These are phyloP conservation scores for Sungouiella thailandica DNA, from an alignment of 805 yeast genomes.

Conservation along the genomic window DNA sequence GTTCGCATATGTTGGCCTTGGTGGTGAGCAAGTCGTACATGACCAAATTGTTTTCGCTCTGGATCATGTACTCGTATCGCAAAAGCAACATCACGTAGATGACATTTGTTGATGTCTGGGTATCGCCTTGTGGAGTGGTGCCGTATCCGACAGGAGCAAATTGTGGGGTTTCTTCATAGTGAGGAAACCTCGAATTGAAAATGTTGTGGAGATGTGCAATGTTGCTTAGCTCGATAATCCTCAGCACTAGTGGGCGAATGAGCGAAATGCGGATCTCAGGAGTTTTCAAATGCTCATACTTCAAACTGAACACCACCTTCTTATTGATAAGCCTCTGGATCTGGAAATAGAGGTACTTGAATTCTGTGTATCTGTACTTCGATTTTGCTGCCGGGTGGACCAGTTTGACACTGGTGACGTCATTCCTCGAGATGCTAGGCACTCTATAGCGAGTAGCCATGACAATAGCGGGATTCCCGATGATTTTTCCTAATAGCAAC, in stretches of 20 bases:
- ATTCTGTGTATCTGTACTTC: slow-evolving; percentile 26
- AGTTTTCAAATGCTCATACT: slow-evolving; percentile 46
- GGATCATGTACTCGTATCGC: slow-evolving; percentile 35
- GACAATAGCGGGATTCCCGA: not conserved
- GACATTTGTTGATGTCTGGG: slow-evolving; percentile 18
- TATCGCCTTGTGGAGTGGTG: slow-evolving; percentile 1
- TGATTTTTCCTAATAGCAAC: not conserved
- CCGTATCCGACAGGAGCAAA: slow-evolving; percentile 16
- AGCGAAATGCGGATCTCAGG: slow-evolving; percentile 47
- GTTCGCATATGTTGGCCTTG: slow-evolving; percentile 48
- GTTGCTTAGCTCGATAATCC: slow-evolving; percentile 35
- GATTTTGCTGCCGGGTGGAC: slow-evolving; percentile 1
- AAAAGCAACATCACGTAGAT: slow-evolving; percentile 31
- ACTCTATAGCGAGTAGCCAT: slow-evolving; percentile 2
- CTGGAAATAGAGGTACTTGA: slow-evolving; percentile 33
- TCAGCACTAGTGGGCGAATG: slow-evolving; percentile 42
- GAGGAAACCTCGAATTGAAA: slow-evolving; percentile 17
- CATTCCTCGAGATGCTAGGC: slow-evolving; percentile 3
- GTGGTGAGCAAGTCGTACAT: slow-evolving; percentile 36
- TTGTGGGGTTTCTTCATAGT: slow-evolving; percentile 11
- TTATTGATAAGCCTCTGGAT: slow-evolving; percentile 40
- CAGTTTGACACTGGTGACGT: slow-evolving; percentile 3
- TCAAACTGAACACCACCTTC: slow-evolving; percentile 40
- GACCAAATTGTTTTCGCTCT: slow-evolving; percentile 34
- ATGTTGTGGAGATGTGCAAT: slow-evolving; percentile 28